A percentile compares a stretch with the other conserved stretches of the same genome.
Evolutionary conservation across 768 basidiomycete genomes (phyloP).

Genomic region (Rossbeevera mucosa): DNA sequence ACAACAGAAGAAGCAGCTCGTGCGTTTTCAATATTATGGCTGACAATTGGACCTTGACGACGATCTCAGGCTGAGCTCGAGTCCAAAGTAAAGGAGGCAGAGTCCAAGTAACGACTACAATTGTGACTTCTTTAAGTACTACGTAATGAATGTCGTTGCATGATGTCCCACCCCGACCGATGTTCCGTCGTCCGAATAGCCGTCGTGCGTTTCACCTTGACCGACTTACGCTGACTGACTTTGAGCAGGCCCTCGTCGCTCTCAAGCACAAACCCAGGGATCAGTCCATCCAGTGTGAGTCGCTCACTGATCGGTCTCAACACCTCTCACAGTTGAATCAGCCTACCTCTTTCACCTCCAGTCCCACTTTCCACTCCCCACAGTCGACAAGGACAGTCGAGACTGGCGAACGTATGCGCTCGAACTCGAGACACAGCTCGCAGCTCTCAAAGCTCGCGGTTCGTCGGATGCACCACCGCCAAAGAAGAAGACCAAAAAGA

Average conservation of each 20-base stretch:
- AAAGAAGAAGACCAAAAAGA: slow-evolving; percentile 28
- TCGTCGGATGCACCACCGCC: slow-evolving; percentile 14
- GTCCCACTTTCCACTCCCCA: slow-evolving; percentile 18
- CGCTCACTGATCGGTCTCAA: no score
- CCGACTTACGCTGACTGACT: not conserved
- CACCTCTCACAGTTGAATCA: slow-evolving; percentile 1
- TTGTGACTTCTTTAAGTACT: not conserved
- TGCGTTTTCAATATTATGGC: slow-evolving; percentile 18
- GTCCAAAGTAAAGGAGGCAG: slow-evolving; percentile 22
- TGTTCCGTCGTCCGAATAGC: slow-evolving; percentile 18
- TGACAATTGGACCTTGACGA: slow-evolving; percentile 12
- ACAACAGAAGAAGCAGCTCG: slow-evolving; percentile 30
- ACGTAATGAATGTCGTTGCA: not conserved
- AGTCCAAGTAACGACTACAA: slow-evolving; percentile 17
- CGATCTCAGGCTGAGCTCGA: slow-evolving; percentile 27
- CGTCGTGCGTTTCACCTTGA: slow-evolving; percentile 17
- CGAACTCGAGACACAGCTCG: slow-evolving; percentile 25
- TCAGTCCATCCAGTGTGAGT: slow-evolving; percentile 22
- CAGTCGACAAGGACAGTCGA: not conserved
- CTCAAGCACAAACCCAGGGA: slow-evolving; percentile 27
- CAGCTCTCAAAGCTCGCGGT: slow-evolving; percentile 14
- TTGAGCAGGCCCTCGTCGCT: slow-evolving; percentile 18
- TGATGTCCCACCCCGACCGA: slow-evolving; percentile 5
- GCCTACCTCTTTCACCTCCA: slow-evolving; percentile 28
- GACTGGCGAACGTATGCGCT: slow-evolving; percentile 29